Base-by-base conservation (phyloP, 768 basidiomycete genomes). In the Tephrocybe sp. region DNA sequence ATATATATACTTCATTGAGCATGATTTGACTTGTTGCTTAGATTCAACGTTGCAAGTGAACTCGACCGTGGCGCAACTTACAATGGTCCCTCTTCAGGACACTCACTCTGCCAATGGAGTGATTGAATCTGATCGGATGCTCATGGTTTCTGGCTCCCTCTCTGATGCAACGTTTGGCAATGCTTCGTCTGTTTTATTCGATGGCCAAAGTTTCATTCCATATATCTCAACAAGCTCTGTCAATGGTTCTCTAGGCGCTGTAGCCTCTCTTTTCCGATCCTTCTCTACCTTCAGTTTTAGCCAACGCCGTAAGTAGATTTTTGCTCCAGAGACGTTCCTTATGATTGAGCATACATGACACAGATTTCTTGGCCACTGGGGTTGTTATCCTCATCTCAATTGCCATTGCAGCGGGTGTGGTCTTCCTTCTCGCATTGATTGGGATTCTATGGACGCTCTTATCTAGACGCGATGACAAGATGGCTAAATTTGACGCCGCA, bases 371-470 rank as follows among this genome's bases (percentile, higher is more conserved):
- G 49, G 92, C 95, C 0, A 82, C 83, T 19, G 97, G 96, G 1
- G 79, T 98, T 33, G 93, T 99, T 48, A 98, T 98, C 58, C 79
- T 99, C 39, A 94, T 99, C 58, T 95, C 94, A 1, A 97, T 99
- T 56, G 97, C 97, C 20, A 97, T 98, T 57, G 86, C 91, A 9
- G 93, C 94, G 13, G 97, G 96, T 14, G 82, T 98, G 17, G 88
- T 95, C 33, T 95, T 94, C 78, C 73, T 95, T 0, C 75, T 94
- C 30, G 87, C 88, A 13, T 72, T 96, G 36, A 73, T 93, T 49
- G 92, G 92, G 44, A 88, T 96, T 48, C 69, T 96, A 33, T 91
- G 92, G 90, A 87, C 92, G 2, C 75, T 94, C n/a, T 83, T 92
- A 67, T 84, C 88, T 17, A 78, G 90, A 48, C 79, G 84, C 48